Base-by-base conservation (phyloP, 352 stramenopile genomes). In the Globisporangium splendens region DNA sequence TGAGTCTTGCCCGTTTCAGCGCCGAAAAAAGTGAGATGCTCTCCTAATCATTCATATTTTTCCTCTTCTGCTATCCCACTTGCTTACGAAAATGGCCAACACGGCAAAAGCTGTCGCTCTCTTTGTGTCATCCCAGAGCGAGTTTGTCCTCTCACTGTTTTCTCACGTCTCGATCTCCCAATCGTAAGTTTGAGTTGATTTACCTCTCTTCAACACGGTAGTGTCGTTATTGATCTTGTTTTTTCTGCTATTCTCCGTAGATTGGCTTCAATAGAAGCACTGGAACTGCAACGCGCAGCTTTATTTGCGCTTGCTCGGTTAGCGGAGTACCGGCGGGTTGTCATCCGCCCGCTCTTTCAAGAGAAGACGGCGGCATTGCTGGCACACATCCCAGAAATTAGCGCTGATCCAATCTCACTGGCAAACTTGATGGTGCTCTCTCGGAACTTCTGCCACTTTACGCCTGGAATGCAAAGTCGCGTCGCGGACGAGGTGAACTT, bases 241-340 rank as follows among this genome's bases (percentile, higher is more conserved):
- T n/a, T 38, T 6, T 18, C 22, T 31, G 17, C 22, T 21, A n/a
- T n/a, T 2, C 38, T 50, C 10, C 3, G 13, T n/a, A 63, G 42
- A 22, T 11, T 28, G 6, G 39, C 28, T 1, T 38, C 50, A 5
- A 17, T 8, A 3, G 14, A 11, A 31, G 7, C 8, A 18, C 18
- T 61, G 44, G 51, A 68, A 46, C 41, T 74, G 13, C 66, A 59
- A 41, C 59, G 69, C 21, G 62, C 62, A n/a, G 53, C 69, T 5
- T 55, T 70, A 6, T 77, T 77, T 35, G 65, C 59, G 13, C 43
- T 77, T 21, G 69, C 69, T 31, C 58, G 69, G 1, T 39, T 77
- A 1, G 55, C 69, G 14, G 69, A 77, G 56, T 65, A 67, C 15
- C 52, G 55, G 3, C 15, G 33, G 35, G 44, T 69, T 42, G 69